phyloP scores from a whole-genome alignment of 1,284 basidiomycete species.

The Rhodotorula sp. region DNA sequence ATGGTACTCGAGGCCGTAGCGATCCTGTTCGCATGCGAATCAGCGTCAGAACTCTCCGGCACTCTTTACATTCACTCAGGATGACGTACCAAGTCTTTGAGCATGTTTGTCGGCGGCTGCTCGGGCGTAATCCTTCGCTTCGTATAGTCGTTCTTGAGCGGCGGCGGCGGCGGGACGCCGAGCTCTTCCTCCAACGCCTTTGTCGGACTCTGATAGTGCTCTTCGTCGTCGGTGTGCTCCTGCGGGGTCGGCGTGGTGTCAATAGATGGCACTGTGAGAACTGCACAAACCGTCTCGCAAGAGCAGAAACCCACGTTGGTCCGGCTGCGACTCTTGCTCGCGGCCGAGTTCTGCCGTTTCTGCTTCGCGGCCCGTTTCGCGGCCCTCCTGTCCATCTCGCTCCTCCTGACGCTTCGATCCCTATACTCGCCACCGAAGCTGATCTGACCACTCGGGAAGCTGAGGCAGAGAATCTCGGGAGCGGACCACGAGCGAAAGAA shows the following conservation, averaged over 20 bases:
- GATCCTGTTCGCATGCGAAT: neutral
- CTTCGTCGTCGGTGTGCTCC: neutral
- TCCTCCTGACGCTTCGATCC: constrained; percentile 28
- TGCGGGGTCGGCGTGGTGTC: neutral
- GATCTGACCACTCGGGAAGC: constrained; percentile 19
- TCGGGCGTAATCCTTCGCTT: neutral
- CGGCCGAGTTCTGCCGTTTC: neutral
- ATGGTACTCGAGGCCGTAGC: constrained; percentile 19
- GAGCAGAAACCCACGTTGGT: too few species aligned
- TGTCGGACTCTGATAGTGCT: neutral
- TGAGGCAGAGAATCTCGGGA: constrained; percentile 38
- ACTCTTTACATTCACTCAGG: too few species aligned
- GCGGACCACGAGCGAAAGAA: constrained; percentile 33
- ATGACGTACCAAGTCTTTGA: constrained; percentile 12
- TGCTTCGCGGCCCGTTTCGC: constrained; percentile 15
- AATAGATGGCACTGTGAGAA: too few species aligned
- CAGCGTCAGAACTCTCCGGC: neutral
- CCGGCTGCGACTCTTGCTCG: neutral
- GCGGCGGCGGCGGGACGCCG: constrained; percentile 23
- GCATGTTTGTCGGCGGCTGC: neutral
- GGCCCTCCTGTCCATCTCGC: constrained; percentile 23
- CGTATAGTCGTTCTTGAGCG: constrained; percentile 9
- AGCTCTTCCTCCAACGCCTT: constrained; percentile 15
- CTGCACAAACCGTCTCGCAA: too few species aligned
- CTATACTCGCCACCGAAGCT: constrained; percentile 27